phyloP scores from a whole-genome alignment of 73 alveolate genomes.

The Tetrahymena elliotti region DNA sequence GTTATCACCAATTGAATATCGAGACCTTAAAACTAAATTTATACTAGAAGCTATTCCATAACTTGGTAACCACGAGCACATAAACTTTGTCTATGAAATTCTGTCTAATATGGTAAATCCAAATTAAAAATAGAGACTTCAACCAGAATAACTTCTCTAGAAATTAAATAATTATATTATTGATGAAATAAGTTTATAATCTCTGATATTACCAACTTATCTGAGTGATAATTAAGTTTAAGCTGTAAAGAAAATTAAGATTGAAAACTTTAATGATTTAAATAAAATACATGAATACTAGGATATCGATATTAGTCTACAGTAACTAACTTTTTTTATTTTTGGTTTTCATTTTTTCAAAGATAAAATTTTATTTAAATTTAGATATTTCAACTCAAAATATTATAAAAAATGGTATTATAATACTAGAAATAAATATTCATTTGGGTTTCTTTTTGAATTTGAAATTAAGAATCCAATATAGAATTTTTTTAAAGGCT shows the following conservation, averaged over 20 bases:
- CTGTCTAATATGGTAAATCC: not conserved
- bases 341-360: too few species aligned
- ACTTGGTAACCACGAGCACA: not conserved
- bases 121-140: not conserved
- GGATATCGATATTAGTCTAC: not conserved
- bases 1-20: not conserved
- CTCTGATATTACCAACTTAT: not conserved
- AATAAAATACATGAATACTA: not conserved
- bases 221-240: not conserved
- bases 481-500: not conserved
- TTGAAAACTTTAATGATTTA: not conserved
- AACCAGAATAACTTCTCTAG: not conserved
- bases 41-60: not conserved
- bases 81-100: not conserved
- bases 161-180: too few species aligned
- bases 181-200: not conserved
- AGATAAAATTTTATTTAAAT: too few species aligned
- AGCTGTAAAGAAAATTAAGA: not conserved
- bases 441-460: too few species aligned
- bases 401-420: too few species aligned
- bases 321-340: not conserved
- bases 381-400: too few species aligned
- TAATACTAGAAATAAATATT: too few species aligned
- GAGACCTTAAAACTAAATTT: not conserved
- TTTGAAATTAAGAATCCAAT: too few species aligned